A percentile compares a stretch with the other conserved stretches of the same genome.
These are phyloP conservation scores for Martiniozyma asiatica DNA, from an alignment of 1,139 yeast genomes.

Conservation along the genomic window DNA sequence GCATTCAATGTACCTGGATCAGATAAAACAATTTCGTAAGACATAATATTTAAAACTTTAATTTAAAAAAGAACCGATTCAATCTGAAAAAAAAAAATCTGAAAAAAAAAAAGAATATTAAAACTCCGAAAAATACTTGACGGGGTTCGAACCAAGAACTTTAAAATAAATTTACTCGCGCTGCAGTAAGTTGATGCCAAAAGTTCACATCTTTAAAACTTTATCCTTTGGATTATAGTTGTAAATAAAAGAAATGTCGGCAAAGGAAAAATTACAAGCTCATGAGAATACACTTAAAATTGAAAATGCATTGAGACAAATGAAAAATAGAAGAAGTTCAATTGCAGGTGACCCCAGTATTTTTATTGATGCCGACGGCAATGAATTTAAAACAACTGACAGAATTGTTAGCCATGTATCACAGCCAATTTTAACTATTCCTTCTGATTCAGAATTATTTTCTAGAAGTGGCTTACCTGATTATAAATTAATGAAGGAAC, in stretches of 20 bases:
- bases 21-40: slow-evolving; percentile 17
- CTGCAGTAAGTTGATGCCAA: no score
- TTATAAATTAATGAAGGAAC: slow-evolving; percentile 57
- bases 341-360: slow-evolving; percentile 34
- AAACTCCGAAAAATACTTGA: no score
- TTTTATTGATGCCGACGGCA: slow-evolving; percentile 63
- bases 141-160: no score
- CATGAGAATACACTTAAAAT: slow-evolving; percentile 45
- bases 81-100: no score
- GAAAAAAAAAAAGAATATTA: no score
- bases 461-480: slow-evolving; percentile 46
- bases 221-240: no score
- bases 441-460: slow-evolving; percentile 61
- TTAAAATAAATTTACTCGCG: no score
- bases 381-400: slow-evolving; percentile 49
- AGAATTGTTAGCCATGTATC: slow-evolving; percentile 54
- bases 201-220: no score
- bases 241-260: slow-evolving; percentile 3
- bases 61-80: no score
- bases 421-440: slow-evolving; percentile 58
- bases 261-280: slow-evolving; percentile 15
- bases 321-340: slow-evolving; percentile 34
- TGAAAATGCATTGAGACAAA: slow-evolving; percentile 67
- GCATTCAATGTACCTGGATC: slow-evolving; percentile 25
- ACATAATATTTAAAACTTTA: neutral